Conservation (phyloP, 371 early-diverging fungal species). For the Haplosporangium sp. region DNA sequence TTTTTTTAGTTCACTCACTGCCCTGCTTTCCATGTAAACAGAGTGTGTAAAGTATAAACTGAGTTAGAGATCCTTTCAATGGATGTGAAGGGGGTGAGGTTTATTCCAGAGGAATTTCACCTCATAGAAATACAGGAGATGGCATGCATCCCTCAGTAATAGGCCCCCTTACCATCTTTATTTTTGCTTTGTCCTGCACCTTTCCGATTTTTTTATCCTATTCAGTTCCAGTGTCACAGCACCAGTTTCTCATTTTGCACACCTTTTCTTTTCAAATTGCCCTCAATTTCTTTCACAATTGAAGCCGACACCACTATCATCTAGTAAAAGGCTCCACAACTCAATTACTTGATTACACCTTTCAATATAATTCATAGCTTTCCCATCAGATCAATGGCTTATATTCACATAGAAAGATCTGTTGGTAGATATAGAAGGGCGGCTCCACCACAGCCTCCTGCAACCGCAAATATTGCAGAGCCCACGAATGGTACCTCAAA, state of each 20-base stretch:
- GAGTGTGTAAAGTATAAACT: not conserved
- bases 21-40: not conserved
- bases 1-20: not conserved
- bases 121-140: not conserved
- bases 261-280: not conserved
- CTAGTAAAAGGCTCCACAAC: not conserved
- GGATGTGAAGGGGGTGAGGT: not conserved
- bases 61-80: not conserved
- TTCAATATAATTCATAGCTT: not conserved
- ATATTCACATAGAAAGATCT: not conserved
- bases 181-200: not conserved
- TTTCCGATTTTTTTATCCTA: not conserved
- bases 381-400: conserved; percentile 3
- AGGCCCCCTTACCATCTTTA: not conserved
- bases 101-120: conserved; percentile 3
- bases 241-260: not conserved
- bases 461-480: not conserved
- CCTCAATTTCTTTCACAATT: not conserved
- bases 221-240: not conserved
- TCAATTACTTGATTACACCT: not conserved
- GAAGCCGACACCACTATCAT: not conserved
- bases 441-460: not conserved
- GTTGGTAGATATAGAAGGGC: conserved; percentile 1
- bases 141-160: not conserved
- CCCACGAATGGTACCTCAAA: not conserved